Evolutionary conservation across 345 rosid species (phyloP).

Genomic region (Melaleuca quinquenervia): DNA sequence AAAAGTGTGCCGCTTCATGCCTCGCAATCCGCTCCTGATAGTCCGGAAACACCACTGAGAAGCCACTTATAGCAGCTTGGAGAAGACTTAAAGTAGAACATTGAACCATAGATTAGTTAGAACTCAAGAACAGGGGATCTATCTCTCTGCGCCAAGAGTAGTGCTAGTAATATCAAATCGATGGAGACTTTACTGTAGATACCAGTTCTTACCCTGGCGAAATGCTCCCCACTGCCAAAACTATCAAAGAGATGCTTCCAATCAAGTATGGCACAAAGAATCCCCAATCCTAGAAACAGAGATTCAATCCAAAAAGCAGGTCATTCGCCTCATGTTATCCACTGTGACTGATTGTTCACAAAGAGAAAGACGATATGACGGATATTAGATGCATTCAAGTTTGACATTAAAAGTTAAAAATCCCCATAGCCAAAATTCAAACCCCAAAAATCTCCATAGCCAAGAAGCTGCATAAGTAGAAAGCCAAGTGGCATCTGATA

Average conservation of each 20-base stretch:
- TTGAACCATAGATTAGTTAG: neutral
- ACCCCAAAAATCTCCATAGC: neutral
- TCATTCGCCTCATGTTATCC: neutral
- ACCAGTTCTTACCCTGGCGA: constrained; percentile 61
- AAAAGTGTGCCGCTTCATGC: constrained; percentile 92
- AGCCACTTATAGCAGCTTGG: constrained; percentile 75
- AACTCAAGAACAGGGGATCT: neutral
- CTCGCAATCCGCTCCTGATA: constrained; percentile 74
- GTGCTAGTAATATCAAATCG: neutral
- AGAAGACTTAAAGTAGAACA: constrained; percentile 43
- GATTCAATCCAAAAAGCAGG: neutral
- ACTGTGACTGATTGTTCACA: neutral
- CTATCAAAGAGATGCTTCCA: constrained; percentile 85
- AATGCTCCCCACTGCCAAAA: constrained; percentile 77
- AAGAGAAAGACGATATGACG: neutral
- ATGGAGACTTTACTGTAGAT: neutral
- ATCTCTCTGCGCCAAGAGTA: neutral
- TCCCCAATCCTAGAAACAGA: constrained; percentile 77
- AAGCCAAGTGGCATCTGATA: neutral
- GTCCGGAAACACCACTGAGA: constrained; percentile 76
- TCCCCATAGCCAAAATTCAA: neutral
- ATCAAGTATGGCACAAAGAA: constrained; percentile 86
- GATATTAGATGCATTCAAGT: neutral
- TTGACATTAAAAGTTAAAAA: neutral
- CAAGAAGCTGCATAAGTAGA: neutral